Conservation (phyloP, 176 grass and related monocot species). For the Elymus sibiricus region DNA sequence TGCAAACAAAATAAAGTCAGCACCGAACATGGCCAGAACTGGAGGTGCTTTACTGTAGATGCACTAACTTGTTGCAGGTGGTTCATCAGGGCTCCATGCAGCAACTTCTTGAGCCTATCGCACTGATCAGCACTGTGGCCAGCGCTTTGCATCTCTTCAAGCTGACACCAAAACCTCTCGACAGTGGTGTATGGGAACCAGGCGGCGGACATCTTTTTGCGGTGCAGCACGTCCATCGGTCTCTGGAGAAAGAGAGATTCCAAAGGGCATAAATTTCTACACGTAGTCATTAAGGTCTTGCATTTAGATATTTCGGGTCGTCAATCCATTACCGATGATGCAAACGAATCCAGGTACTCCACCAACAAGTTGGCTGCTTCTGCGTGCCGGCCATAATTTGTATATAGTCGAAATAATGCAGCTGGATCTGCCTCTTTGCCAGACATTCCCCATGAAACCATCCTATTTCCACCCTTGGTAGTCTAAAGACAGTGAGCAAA, state of each 20-base stretch:
- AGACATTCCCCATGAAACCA: slow-evolving; percentile 79
- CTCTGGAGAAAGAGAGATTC: slow-evolving; percentile 53
- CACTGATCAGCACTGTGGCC: slow-evolving; percentile 78
- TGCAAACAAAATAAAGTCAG: background rate
- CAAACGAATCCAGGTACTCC: slow-evolving; percentile 75
- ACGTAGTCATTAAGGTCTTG: background rate
- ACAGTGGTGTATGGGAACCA: slow-evolving; percentile 81
- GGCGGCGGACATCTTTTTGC: slow-evolving; percentile 79
- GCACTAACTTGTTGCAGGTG: slow-evolving; percentile 69
- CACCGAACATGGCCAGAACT: background rate
- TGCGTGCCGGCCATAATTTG: slow-evolving; percentile 69
- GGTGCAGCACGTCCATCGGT: slow-evolving; percentile 56
- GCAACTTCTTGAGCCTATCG: slow-evolving; percentile 65
- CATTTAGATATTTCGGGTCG: background rate
- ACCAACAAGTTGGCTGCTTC: slow-evolving; percentile 86
- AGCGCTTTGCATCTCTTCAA: slow-evolving; percentile 63
- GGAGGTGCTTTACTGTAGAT: background rate
- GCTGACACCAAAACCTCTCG: slow-evolving; percentile 72
- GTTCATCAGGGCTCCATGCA: slow-evolving; percentile 54
- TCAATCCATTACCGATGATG: slow-evolving; percentile 57
- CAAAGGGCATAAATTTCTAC: slow-evolving; percentile 1
- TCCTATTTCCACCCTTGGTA: slow-evolving; percentile 49
- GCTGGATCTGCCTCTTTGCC: slow-evolving; percentile 81
- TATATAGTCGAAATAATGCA: slow-evolving; percentile 85
- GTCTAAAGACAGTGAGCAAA: slow-evolving; percentile 18